These are phyloP conservation scores for Termitomyces sp. DNA, from an alignment of 768 basidiomycete genomes.

Conservation along the genomic window DNA sequence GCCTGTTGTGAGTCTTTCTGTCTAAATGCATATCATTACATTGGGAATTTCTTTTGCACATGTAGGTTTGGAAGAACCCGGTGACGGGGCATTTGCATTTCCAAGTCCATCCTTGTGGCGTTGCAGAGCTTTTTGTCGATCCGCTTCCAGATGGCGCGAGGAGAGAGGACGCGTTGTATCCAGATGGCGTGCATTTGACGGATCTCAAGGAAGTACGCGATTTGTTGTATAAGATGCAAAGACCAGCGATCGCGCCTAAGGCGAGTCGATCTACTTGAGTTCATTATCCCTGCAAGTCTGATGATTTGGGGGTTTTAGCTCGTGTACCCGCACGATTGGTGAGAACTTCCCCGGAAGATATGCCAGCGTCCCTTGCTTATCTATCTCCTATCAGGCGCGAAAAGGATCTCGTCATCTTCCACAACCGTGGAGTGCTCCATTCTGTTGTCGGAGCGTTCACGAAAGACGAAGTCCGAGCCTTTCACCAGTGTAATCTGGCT, in stretches of 20 bases:
- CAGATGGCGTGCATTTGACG: conserved; percentile 73
- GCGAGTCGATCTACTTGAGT: conserved; percentile 30
- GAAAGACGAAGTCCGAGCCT: conserved; percentile 61
- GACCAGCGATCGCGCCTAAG: conserved; percentile 80
- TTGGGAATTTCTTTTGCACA: not conserved
- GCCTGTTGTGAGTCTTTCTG: conserved; percentile 47
- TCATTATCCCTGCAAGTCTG: not conserved
- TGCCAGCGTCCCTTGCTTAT: not conserved
- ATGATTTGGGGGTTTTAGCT: conserved; percentile 31
- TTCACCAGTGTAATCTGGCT: conserved; percentile 88
- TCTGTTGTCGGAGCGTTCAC: conserved; percentile 76
- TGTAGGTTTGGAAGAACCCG: conserved; percentile 88
- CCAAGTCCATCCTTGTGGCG: conserved; percentile 86
- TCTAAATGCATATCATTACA: not conserved
- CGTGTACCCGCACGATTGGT: conserved; percentile 90
- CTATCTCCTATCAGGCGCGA: conserved; percentile 24
- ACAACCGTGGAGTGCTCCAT: conserved; percentile 80
- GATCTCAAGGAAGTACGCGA: conserved; percentile 69
- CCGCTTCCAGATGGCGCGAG: conserved; percentile 59
- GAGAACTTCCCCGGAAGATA: conserved; percentile 1
- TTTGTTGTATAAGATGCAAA: conserved; percentile 79
- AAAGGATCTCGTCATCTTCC: conserved; percentile 78
- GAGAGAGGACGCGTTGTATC: conserved; percentile 66
- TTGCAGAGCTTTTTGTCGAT: conserved; percentile 58
- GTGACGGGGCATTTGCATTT: conserved; percentile 78